These are phyloP conservation scores for Calonectria pauciramosa DNA, from an alignment of 2,329 filamentous ascomycete genomes.

Conservation along the genomic window DNA sequence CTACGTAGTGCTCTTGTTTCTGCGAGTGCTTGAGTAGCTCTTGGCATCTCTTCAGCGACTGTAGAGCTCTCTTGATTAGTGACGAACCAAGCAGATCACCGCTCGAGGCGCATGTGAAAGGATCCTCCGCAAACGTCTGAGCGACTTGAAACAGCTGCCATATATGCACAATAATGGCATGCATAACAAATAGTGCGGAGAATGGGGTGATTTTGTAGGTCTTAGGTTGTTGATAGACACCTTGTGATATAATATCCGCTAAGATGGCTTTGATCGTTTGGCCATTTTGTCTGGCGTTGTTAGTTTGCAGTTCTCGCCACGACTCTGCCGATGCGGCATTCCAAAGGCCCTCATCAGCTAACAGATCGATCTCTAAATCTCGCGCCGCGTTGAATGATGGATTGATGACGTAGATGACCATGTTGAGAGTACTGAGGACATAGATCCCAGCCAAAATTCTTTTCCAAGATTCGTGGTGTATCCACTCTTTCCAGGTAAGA, in stretches of 20 bases:
- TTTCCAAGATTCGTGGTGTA: not conserved
- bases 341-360: not conserved
- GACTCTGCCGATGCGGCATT: not conserved
- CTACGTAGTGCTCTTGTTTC: not conserved
- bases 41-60: not conserved
- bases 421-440: not conserved
- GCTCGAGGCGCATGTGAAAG: not conserved
- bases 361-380: not conserved
- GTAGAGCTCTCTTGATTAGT: not conserved
- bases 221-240: not conserved
- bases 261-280: not conserved
- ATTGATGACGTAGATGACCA: not conserved
- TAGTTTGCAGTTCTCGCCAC: not conserved
- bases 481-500: not conserved
- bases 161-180: not conserved
- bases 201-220: not conserved
- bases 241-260: not conserved
- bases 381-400: not conserved
- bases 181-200: not conserved
- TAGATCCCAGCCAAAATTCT: not conserved
- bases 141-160: not conserved
- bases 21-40: not conserved
- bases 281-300: not conserved
- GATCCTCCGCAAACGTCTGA: not conserved
- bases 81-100: not conserved